These are phyloP conservation scores for Candida lessepsii DNA, from an alignment of 805 yeast genomes.

Conservation along the genomic window DNA sequence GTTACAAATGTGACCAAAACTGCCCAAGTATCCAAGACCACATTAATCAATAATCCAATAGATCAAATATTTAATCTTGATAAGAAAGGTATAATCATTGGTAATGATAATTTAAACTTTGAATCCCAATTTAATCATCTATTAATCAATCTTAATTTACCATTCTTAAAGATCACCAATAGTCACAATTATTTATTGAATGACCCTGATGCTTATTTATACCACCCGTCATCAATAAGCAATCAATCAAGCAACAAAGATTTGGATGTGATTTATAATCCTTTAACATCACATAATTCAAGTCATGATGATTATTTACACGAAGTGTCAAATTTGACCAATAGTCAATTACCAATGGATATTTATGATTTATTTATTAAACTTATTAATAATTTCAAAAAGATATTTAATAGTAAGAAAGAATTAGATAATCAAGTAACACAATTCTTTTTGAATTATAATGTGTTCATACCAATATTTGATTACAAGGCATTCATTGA, in stretches of 20 bases:
- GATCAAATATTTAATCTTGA: constrained; percentile 46
- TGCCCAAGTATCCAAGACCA: constrained; percentile 3
- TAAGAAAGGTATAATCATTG: constrained; percentile 42
- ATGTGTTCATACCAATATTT: constrained; percentile 53
- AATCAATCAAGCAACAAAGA: constrained; percentile 37
- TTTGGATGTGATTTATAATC: constrained; percentile 39
- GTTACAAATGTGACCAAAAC: constrained; percentile 2
- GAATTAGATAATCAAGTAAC: constrained; percentile 48
- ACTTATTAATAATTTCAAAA: constrained; percentile 43
- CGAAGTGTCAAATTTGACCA: constrained; percentile 16
- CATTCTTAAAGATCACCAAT: constrained; percentile 43
- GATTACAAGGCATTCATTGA: constrained; percentile 54
- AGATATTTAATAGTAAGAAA: constrained; percentile 33
- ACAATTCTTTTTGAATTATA: constrained; percentile 51
- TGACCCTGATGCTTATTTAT: constrained; percentile 43
- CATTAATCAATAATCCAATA: constrained; percentile 38
- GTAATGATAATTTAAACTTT: constrained; percentile 44
- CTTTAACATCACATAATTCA: constrained; percentile 30
- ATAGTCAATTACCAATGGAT: constrained; percentile 34
- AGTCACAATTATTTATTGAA: constrained; percentile 41
- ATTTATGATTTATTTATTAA: constrained; percentile 44
- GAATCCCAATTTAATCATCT: constrained; percentile 46
- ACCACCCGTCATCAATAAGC: constrained; percentile 39
- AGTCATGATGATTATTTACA: constrained; percentile 19
- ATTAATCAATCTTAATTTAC: constrained; percentile 41